phyloP scores from a whole-genome alignment of 2,329 filamentous ascomycete species.

The Periconia sp. region DNA sequence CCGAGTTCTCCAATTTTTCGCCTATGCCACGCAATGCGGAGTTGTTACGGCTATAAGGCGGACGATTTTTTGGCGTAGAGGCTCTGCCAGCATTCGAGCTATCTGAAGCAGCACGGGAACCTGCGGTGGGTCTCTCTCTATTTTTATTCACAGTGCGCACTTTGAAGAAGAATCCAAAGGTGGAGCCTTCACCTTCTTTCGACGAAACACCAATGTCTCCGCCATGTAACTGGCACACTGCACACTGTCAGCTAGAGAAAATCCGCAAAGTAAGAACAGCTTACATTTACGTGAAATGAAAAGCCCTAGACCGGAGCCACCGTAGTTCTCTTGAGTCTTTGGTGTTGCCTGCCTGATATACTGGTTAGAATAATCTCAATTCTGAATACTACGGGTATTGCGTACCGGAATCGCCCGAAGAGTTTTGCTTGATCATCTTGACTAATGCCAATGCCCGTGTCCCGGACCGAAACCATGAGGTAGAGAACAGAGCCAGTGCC shows the following conservation, averaged over 20 bases:
- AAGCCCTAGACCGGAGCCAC: slow-evolving; percentile 42
- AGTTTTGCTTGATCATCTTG: slow-evolving; percentile 43
- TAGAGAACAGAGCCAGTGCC: slow-evolving; percentile 43
- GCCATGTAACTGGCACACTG: slow-evolving; percentile 41
- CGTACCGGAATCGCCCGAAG: slow-evolving; percentile 47
- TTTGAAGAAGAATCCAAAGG: slow-evolving; percentile 43
- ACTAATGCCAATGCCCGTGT: slow-evolving; percentile 48
- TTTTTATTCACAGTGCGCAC: slow-evolving; percentile 28
- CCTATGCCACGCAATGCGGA: slow-evolving; percentile 31
- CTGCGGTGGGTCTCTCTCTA: slow-evolving; percentile 25
- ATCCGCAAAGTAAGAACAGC: neutral
- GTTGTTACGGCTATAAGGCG: slow-evolving; percentile 28
- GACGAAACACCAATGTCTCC: slow-evolving; percentile 42
- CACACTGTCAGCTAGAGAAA: slow-evolving; percentile 4
- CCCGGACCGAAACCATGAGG: slow-evolving; percentile 49
- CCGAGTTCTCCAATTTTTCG: slow-evolving; percentile 6
- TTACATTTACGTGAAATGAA: slow-evolving; percentile 43
- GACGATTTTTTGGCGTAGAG: slow-evolving; percentile 13
- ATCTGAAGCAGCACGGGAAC: slow-evolving; percentile 28
- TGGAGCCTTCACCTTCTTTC: slow-evolving; percentile 38
- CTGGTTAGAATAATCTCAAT: neutral
- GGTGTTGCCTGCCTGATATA: slow-evolving; percentile 38
- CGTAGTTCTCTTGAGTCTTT: slow-evolving; percentile 46
- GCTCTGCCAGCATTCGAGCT: slow-evolving; percentile 5
- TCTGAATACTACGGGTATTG: too few species aligned